These are phyloP conservation scores for Coemansia biformis DNA, from an alignment of 192 early-diverging fungal genomes.

Conservation along the genomic window DNA sequence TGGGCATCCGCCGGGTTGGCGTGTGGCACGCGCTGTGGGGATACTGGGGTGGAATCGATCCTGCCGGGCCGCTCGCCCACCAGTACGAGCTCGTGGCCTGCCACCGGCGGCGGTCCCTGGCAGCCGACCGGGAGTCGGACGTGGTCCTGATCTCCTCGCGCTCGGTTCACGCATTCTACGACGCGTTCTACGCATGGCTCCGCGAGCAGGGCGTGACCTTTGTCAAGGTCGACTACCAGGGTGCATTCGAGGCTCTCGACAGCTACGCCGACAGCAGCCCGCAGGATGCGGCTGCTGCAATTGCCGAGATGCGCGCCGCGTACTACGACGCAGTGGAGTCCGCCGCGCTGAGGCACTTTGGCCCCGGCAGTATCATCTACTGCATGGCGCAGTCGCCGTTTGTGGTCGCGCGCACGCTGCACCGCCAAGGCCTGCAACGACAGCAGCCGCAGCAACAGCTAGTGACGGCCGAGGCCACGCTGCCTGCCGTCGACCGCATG, in stretches of 20 bases:
- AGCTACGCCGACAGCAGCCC: constrained; percentile 1
- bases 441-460: not conserved
- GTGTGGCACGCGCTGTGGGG: constrained; percentile 59
- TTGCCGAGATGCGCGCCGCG: constrained; percentile 22
- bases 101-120: constrained; percentile 9
- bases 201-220: constrained; percentile 43
- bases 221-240: constrained; percentile 57
- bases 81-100: constrained; percentile 21
- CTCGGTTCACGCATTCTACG: constrained; percentile 38
- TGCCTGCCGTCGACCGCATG: not conserved
- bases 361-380: constrained; percentile 40
- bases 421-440: constrained; percentile 1
- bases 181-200: constrained; percentile 53
- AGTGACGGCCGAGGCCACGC: not conserved
- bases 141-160: constrained; percentile 20
- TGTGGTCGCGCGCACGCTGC: constrained; percentile 33
- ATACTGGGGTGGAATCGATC: constrained; percentile 55
- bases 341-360: constrained; percentile 35
- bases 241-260: constrained; percentile 43
- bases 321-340: constrained; percentile 47
- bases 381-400: constrained; percentile 54
- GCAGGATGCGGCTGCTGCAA: not conserved
- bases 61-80: constrained; percentile 12
- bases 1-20: constrained; percentile 44
- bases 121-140: constrained; percentile 9